Evolutionary conservation across 2,329 filamentous ascomycete genomes (phyloP), one percentile per base, ranked within the genome.

Genomic region (Fusarium nelsonii): DNA sequence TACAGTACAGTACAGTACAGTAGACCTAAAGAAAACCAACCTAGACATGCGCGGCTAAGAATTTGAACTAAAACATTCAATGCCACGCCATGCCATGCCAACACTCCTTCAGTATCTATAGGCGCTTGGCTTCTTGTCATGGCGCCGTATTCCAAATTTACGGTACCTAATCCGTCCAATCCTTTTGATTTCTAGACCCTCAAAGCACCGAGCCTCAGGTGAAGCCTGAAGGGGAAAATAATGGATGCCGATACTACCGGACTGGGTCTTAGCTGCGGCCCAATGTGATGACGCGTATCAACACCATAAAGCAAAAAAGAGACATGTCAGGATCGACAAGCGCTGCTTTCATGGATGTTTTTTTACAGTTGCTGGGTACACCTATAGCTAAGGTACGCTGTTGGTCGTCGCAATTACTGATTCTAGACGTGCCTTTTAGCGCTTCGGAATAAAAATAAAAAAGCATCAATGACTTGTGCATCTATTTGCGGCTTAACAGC

Each of bases 271-370:
- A 46, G 50, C 69, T 70, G 72, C 65, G 63, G 70, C 63, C 60
- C 65, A 74, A 58, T 58, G 33, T 60, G 72, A 69, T 73, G 71
- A 73, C 71, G 71, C 71, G 71, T 73, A 67, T 46, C 55, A 48
- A 39, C 58, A 49, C 65, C 46, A 53, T 36, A 36, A 32, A 18
- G 37, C 20, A 46, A 40, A 45, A 46, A 40, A 45, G 36, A 33
- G 44, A 56, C 16, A 30, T 63, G 37, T 44, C 37, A 50, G 34
- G 34, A 51, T 51, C 46, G 44, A 39, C 43, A 68, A 65, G 65
- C 65, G 65, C 59, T 54, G 26, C 14, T 39, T 14, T 48, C 49
- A 26, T 26, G 20, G 26, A 20, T 18, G n/a, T 36, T 48, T 53
- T 14, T 18, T 26, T 20, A 16, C 26, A 32, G 23, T 54, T 41